phyloP scores from a whole-genome alignment of 306 rosid genomes.

The Sophora flavescens region DNA sequence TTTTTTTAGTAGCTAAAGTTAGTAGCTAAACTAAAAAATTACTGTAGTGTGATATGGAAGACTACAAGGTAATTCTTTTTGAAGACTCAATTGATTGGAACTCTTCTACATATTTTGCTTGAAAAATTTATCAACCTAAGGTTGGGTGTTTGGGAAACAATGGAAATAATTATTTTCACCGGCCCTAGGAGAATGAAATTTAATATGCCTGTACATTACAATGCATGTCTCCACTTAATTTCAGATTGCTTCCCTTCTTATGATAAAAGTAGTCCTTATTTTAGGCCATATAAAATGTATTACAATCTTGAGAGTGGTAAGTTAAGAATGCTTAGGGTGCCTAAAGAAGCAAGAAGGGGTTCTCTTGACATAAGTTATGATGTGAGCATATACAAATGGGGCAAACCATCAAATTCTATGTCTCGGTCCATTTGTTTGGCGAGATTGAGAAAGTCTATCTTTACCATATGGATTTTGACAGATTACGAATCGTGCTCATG shows the following conservation, averaged over 20 bases:
- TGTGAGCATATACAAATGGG: constrained; percentile 34
- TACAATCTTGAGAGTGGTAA: neutral
- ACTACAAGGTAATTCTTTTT: neutral
- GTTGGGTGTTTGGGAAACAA: constrained; percentile 6
- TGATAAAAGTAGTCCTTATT: neutral
- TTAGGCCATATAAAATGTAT: constrained; percentile 16
- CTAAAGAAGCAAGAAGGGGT: constrained; percentile 6
- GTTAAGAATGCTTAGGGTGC: constrained; percentile 2
- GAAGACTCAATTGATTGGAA: neutral
- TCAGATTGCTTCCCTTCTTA: neutral
- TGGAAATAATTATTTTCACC: neutral
- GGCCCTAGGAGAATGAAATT: neutral
- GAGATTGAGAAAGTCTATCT: neutral
- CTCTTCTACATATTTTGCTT: no score
- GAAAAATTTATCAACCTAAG: neutral
- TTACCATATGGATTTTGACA: constrained; percentile 28
- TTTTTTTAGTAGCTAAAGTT: no score
- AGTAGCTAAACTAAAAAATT: no score
- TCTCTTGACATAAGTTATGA: neutral
- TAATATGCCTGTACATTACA: neutral
- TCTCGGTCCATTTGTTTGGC: constrained; percentile 30
- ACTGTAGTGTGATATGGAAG: neutral
- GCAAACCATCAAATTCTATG: neutral
- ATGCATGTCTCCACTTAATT: neutral
- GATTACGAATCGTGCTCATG: neutral